Conservation (phyloP, 345 rosid genomes). For the Anacardium occidentale region DNA sequence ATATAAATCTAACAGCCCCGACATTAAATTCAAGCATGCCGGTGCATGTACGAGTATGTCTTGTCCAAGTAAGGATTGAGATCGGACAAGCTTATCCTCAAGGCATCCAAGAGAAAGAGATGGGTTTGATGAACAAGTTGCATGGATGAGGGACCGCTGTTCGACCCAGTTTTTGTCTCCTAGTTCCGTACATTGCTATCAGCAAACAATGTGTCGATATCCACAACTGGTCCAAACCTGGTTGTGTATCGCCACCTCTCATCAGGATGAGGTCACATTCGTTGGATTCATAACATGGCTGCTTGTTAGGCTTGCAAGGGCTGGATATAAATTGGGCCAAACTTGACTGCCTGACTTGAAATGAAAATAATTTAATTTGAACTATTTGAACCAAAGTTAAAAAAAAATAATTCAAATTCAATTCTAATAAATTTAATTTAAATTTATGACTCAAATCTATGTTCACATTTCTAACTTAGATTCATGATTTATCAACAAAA, state of each 20-base stretch:
- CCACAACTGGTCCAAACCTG: not conserved
- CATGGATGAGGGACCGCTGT: conserved; percentile 1
- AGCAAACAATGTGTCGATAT: conserved; percentile 15
- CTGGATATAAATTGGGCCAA: too few species aligned
- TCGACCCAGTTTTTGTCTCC: conserved; percentile 15
- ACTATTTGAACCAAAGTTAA: too few species aligned
- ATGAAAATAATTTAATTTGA: too few species aligned
- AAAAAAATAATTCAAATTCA: too few species aligned
- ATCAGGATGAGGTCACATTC: conserved; percentile 12
- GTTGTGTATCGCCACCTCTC: not conserved
- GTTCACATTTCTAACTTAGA: too few species aligned
- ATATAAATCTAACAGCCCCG: not conserved
- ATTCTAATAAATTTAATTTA: too few species aligned
- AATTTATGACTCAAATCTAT: too few species aligned
- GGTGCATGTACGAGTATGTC: not conserved
- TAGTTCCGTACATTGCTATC: conserved; percentile 11
- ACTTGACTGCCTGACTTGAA: too few species aligned
- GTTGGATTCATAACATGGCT: not conserved
- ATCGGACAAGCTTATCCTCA: not conserved
- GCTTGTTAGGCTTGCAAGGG: too few species aligned
- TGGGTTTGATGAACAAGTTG: conserved; percentile 28
- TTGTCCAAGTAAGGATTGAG: not conserved
- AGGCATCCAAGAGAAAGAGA: not conserved
- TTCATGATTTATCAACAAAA: too few species aligned
- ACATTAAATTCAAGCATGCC: not conserved